Conservation (phyloP, 1,284 basidiomycete genomes). For the Erythrobasidium hasegawianum region DNA sequence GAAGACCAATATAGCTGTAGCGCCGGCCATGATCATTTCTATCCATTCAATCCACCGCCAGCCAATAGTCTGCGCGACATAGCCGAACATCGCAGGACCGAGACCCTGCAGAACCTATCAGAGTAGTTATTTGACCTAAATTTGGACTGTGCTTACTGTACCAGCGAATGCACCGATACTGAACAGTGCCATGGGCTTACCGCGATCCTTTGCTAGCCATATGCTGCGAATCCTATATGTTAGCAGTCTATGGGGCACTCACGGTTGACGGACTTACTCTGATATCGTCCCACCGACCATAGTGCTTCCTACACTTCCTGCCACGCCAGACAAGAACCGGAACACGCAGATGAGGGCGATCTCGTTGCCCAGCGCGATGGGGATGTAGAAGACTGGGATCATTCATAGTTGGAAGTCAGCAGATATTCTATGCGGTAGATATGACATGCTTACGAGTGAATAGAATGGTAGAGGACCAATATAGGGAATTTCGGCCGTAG, state of each 20-base stretch:
- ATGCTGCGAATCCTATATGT: neutral
- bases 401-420: neutral
- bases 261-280: too few species aligned
- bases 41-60: constrained; percentile 38
- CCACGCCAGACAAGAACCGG: constrained; percentile 45
- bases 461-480: constrained; percentile 54
- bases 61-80: constrained; percentile 31
- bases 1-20: constrained; percentile 17
- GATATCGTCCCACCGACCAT: constrained; percentile 47
- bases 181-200: constrained; percentile 36
- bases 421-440: neutral
- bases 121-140: neutral
- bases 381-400: constrained; percentile 43
- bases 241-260: too few species aligned
- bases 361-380: constrained; percentile 45
- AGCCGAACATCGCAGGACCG: constrained; percentile 28
- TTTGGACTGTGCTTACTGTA: neutral
- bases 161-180: constrained; percentile 33
- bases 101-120: constrained; percentile 5
- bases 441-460: constrained; percentile 18
- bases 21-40: constrained; percentile 31
- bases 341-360: constrained; percentile 44
- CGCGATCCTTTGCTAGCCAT: constrained; percentile 35
- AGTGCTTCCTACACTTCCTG: constrained; percentile 45
- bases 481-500: constrained; percentile 60